Evolutionary conservation across 1,284 basidiomycete genomes (phyloP).

Genomic region (Phellopilus nigrolimitatus): DNA sequence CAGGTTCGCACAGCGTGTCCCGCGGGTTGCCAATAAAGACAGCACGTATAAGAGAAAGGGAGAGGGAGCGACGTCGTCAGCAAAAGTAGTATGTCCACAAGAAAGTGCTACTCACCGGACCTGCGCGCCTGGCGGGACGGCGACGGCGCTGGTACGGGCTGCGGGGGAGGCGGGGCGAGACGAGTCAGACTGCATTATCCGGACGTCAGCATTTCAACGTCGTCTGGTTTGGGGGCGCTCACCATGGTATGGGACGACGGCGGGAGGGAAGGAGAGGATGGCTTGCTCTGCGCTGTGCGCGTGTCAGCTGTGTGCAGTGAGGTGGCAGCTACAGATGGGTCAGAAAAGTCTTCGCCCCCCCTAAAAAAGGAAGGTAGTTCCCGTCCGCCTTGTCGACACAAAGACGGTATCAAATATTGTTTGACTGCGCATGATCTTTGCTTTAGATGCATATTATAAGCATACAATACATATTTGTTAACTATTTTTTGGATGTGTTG

Average conservation of each 20-base stretch:
- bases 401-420: too few species aligned
- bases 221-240: not conserved
- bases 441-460: too few species aligned
- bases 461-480: too few species aligned
- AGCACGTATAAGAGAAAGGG: not conserved
- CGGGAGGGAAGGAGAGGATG: not conserved
- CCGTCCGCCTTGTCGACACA: too few species aligned
- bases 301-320: not conserved
- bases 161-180: constrained; percentile 39
- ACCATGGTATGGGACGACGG: constrained; percentile 3
- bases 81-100: constrained; percentile 14
- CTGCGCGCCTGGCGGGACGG: constrained; percentile 71
- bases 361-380: too few species aligned
- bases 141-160: constrained; percentile 43
- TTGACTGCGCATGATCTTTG: too few species aligned
- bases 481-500: too few species aligned
- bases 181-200: constrained; percentile 55
- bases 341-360: too few species aligned
- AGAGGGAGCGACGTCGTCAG: not conserved
- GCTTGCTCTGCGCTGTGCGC: too few species aligned
- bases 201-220: not conserved
- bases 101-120: constrained; percentile 53
- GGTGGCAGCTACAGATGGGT: constrained; percentile 12
- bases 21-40: not conserved
- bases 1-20: not conserved